Evolutionary conservation across 345 rosid genomes (phyloP), one percentile per base, ranked within the genome.

Genomic region (Populus euphratica): DNA sequence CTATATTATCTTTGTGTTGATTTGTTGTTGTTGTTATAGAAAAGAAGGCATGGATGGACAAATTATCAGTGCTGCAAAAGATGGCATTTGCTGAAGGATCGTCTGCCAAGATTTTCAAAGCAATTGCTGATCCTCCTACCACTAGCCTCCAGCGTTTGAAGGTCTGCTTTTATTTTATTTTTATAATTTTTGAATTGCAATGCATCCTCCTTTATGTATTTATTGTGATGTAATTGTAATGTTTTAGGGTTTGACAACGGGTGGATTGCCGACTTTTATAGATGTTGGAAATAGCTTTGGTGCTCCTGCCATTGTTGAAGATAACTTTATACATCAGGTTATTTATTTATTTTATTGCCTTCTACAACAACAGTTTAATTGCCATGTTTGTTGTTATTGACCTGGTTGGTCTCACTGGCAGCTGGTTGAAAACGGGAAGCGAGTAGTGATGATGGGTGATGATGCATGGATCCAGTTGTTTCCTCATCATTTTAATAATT

Each of bases 41-140:
- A 25, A 73, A 81, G 81, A 91, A 91, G 84, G 97, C 96, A 78
- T 95, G 98, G 99, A 95, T 95, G 99, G 94, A 95, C 71, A 92
- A 79, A 73, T 82, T 95, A 16, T 79, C 73, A 62, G 86, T 93
- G 44, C 82, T 95, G 74, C 97, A 92, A 82, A 90, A 85, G 79
- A 68, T 89, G 79, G 97, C 98, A 12, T 87, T 77, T 78, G 72
- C 59, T 27, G 70, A 89, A 66, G 83, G 89, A 23, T 86, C 94
- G 1, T 87, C 97, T 44, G 90, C 97, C 54, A 91, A 82, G 85
- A 90, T 95, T 68, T 95, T 93, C 84, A 93, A 92, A 83, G 98
- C 98, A 64, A 88, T 93, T 79, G 96, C 98, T n/a, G 97, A 95
- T 79, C 99, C 99, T 76, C 98, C 99, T 29, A 95, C 99, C 1